Evolutionary conservation across 768 basidiomycete species (phyloP).

Genomic region (Thelephora ganbajun): DNA sequence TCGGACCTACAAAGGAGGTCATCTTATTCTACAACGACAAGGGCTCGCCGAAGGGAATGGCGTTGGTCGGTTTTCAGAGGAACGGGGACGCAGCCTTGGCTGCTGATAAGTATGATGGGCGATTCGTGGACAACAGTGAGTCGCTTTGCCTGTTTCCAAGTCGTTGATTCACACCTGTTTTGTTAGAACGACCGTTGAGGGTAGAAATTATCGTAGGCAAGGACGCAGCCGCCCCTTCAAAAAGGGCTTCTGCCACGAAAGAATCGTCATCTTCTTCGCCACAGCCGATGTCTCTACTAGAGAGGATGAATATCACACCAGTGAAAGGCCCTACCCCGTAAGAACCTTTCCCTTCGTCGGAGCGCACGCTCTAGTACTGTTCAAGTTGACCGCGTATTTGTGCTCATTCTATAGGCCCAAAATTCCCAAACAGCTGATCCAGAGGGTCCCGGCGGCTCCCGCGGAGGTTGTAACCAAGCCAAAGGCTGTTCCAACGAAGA

Average conservation of each 20-base stretch:
- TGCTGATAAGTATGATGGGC: slow-evolving; percentile 57
- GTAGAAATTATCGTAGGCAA: slow-evolving; percentile 46
- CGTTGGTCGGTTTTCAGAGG: slow-evolving; percentile 53
- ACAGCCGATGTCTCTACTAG: slow-evolving; percentile 23
- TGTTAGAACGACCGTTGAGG: slow-evolving; percentile 53
- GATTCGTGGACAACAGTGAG: slow-evolving; percentile 55
- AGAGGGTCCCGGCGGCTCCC: slow-evolving; percentile 1
- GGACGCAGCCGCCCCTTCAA: slow-evolving; percentile 13
- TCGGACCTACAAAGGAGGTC: slow-evolving; percentile 57
- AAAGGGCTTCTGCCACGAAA: no score
- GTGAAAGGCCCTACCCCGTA: not conserved
- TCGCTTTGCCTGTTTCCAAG: slow-evolving; percentile 4
- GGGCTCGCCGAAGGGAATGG: slow-evolving; percentile 70
- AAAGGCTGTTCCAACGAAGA: slow-evolving; percentile 5
- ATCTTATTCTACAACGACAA: slow-evolving; percentile 68
- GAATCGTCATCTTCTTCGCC: slow-evolving; percentile 12
- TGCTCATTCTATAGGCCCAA: slow-evolving; percentile 1
- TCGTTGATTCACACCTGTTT: not conserved
- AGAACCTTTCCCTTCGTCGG: not conserved
- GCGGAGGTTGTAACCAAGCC: slow-evolving; percentile 2
- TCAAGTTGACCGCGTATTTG: not conserved
- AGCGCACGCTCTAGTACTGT: not conserved
- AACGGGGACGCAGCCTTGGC: slow-evolving; percentile 49
- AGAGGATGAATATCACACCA: slow-evolving; percentile 10
- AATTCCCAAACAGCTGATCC: not conserved